Conservation (phyloP, 495 filamentous ascomycete genomes). For the Talaromyces trachyspermus region DNA sequence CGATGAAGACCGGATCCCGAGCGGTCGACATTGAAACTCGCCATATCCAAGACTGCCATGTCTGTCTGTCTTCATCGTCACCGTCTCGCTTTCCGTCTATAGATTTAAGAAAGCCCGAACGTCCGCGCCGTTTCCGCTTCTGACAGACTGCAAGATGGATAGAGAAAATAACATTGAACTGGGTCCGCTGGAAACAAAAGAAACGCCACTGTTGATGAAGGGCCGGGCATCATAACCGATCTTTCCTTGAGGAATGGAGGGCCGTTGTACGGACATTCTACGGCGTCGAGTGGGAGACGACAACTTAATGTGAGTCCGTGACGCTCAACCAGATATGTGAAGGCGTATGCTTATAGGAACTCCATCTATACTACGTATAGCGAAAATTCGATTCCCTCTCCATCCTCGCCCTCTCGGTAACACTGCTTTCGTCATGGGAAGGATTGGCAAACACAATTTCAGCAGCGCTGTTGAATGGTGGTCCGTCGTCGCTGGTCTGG, state of each 20-base stretch:
- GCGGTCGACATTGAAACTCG: too few species aligned
- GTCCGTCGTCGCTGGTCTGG: conserved; percentile 24
- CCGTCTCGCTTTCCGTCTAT: too few species aligned
- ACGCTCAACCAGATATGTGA: neutral
- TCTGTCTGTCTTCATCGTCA: too few species aligned
- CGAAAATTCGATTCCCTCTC: conserved; percentile 30
- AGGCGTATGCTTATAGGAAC: neutral
- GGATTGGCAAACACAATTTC: conserved; percentile 17
- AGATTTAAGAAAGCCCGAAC: too few species aligned
- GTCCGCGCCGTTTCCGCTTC: too few species aligned
- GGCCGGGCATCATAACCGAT: neutral
- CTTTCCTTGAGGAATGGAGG: neutral
- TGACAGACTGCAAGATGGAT: conserved; percentile 8
- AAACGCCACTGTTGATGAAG: neutral
- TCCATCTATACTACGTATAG: conserved; percentile 8
- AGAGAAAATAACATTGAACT: conserved; percentile 12
- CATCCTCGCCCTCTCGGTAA: conserved; percentile 25
- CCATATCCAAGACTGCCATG: too few species aligned
- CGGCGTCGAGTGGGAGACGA: conserved; percentile 4
- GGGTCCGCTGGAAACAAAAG: conserved; percentile 10
- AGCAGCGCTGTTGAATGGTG: conserved; percentile 21
- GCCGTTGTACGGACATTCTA: neutral
- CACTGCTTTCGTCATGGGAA: conserved; percentile 31
- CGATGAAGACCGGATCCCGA: too few species aligned
- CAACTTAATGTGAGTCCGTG: conserved; percentile 1